A percentile compares a stretch with the other conserved stretches of the same genome.
These are phyloP conservation scores for Metrosideros polymorpha DNA, from an alignment of 441 rosid species.

Conservation along the genomic window DNA sequence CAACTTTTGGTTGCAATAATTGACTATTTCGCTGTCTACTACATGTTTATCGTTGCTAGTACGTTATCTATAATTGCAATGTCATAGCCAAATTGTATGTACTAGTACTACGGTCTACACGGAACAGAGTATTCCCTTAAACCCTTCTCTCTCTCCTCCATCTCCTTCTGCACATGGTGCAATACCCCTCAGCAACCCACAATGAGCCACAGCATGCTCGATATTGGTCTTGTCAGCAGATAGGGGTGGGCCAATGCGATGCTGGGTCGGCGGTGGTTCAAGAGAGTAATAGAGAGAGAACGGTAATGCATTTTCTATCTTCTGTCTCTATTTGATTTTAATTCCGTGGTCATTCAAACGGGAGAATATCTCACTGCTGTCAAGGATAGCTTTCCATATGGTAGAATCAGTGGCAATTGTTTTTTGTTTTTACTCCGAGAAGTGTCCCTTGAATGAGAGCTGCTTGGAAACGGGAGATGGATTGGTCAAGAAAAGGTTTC, in stretches of 20 bases:
- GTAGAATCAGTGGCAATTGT: too few species aligned
- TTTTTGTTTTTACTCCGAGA: too few species aligned
- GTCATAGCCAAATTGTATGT: neutral
- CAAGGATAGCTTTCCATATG: too few species aligned
- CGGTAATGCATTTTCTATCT: neutral
- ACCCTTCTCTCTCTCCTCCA: neutral
- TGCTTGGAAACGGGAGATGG: too few species aligned
- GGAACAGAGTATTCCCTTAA: neutral
- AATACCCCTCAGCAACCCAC: neutral
- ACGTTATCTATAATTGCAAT: neutral
- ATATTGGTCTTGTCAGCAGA: neutral
- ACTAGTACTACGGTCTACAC: neutral
- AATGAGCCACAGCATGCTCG: neutral
- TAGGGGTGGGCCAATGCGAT: neutral
- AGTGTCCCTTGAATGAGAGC: too few species aligned
- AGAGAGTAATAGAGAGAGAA: neutral
- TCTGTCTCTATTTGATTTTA: neutral
- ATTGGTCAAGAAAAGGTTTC: too few species aligned
- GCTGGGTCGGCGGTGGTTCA: neutral
- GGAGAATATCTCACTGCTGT: too few species aligned
- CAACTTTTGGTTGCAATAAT: neutral
- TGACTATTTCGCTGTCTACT: neutral
- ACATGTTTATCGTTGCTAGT: neutral
- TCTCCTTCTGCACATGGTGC: neutral
- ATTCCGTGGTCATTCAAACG: neutral